Conservation (phyloP, 371 early-diverging fungal genomes). For the Rhizomucor pusillus region DNA sequence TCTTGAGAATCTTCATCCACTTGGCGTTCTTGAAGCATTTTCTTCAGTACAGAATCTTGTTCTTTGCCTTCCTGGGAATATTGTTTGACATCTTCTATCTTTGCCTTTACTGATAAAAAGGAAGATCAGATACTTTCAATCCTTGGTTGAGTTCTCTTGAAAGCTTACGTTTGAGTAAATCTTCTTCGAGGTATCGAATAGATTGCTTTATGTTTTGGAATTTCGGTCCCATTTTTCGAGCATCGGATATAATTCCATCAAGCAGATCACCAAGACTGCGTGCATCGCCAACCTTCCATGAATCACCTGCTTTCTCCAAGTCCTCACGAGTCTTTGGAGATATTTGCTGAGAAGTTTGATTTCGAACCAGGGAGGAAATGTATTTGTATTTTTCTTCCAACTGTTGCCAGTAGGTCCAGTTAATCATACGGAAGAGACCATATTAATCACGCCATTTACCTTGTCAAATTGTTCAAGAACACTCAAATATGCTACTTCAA, state of each 20-base stretch:
- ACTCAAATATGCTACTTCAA: slow-evolving; percentile 22
- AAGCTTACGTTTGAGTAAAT: slow-evolving; percentile 16
- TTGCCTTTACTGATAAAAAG: not conserved
- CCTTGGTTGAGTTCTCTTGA: not conserved
- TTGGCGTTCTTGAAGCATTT: slow-evolving; percentile 1
- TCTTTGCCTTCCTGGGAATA: not conserved
- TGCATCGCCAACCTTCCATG: slow-evolving; percentile 18
- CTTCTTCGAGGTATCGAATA: slow-evolving; percentile 7
- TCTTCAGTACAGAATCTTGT: slow-evolving; percentile 4
- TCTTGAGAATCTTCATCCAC: slow-evolving; percentile 2
- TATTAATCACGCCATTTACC: slow-evolving; percentile 3
- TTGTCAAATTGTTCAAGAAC: slow-evolving; percentile 17
- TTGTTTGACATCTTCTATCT: slow-evolving; percentile 3
- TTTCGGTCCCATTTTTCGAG: slow-evolving; percentile 2
- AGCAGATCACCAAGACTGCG: slow-evolving; percentile 7
- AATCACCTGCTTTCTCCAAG: not conserved
- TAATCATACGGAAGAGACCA: not conserved
- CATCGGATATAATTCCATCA: slow-evolving; percentile 5
- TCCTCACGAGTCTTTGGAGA: slow-evolving; percentile 1
- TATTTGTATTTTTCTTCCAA: slow-evolving; percentile 8
- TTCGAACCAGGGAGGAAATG: slow-evolving; percentile 1
- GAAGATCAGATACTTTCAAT: not conserved
- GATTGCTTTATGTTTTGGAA: slow-evolving; percentile 1
- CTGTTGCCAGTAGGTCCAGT: slow-evolving; percentile 4
- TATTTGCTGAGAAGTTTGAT: slow-evolving; percentile 2